These are phyloP conservation scores for Secale cereale DNA, from an alignment of 176 grass and related monocot species.

Conservation along the genomic window DNA sequence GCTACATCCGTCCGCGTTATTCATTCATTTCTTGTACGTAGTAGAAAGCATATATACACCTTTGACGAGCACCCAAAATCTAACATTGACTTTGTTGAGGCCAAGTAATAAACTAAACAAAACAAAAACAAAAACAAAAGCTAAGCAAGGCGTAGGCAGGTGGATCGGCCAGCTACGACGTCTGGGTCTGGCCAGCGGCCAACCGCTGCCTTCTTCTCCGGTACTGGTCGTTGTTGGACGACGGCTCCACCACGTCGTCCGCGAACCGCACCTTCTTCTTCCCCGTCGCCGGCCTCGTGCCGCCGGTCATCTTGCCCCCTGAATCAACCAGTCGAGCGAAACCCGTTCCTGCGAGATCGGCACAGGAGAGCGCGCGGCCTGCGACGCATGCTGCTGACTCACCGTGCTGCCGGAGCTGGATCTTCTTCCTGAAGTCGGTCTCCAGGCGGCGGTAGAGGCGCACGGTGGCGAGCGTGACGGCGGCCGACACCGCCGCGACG, in stretches of 20 bases:
- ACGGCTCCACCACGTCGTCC: slow-evolving; percentile 58
- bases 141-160: not conserved
- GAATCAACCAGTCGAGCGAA: not conserved
- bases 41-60: not conserved
- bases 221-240: slow-evolving; percentile 51
- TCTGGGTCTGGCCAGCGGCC: not conserved
- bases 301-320: not conserved
- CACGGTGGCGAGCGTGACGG: not conserved
- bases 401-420: not conserved
- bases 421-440: not conserved
- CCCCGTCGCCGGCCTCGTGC: not conserved
- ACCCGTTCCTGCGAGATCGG: not conserved
- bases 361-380: not conserved
- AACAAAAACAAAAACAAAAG: not conserved
- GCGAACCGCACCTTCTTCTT: slow-evolving; percentile 83
- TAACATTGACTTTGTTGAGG: not conserved
- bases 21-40: too few species aligned
- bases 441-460: not conserved
- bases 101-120: not conserved
- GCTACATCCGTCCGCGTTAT: not conserved
- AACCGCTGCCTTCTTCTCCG: slow-evolving; percentile 14
- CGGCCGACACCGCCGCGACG: slow-evolving; percentile 11
- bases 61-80: not conserved
- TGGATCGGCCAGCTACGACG: not conserved
- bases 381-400: not conserved